Percentiles rank a stretch among this genome's conserved stretches.
phyloP scores from a whole-genome alignment of 2,329 filamentous ascomycete genomes.

The Clonostachys solani region DNA sequence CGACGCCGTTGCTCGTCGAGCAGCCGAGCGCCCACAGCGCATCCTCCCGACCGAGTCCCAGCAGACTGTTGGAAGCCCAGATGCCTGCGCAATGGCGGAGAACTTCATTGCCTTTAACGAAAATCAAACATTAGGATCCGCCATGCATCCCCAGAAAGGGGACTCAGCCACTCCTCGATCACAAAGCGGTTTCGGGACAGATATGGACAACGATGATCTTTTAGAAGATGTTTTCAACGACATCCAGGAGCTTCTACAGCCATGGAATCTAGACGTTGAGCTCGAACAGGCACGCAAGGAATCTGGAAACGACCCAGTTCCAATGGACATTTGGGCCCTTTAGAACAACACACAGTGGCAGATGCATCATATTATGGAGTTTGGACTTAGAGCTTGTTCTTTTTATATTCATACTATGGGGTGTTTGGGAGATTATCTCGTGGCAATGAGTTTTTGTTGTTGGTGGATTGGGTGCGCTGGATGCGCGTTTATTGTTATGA shows the following conservation, averaged over 20 bases:
- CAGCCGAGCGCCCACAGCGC: constrained; percentile 18
- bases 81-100: constrained; percentile 2
- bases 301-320: too few species aligned
- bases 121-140: too few species aligned
- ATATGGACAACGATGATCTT: constrained; percentile 15
- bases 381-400: too few species aligned
- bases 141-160: neutral
- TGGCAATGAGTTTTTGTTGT: too few species aligned
- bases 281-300: constrained; percentile 15
- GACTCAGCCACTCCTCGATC: constrained; percentile 1
- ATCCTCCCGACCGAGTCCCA: constrained; percentile 39
- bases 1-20: constrained; percentile 31
- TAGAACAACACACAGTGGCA: too few species aligned
- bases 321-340: too few species aligned
- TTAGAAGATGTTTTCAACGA: constrained; percentile 28
- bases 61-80: constrained; percentile 9
- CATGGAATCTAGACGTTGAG: constrained; percentile 28
- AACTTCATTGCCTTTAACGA: neutral
- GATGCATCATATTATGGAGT: too few species aligned
- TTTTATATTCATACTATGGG: too few species aligned
- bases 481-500: too few species aligned
- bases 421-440: too few species aligned
- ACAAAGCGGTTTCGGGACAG: neutral
- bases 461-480: too few species aligned
- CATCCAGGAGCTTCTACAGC: constrained; percentile 25